Evolutionary conservation across 495 filamentous ascomycete species (phyloP), one percentile per base, ranked within the genome.

Genomic region (Extremus antarcticus): DNA sequence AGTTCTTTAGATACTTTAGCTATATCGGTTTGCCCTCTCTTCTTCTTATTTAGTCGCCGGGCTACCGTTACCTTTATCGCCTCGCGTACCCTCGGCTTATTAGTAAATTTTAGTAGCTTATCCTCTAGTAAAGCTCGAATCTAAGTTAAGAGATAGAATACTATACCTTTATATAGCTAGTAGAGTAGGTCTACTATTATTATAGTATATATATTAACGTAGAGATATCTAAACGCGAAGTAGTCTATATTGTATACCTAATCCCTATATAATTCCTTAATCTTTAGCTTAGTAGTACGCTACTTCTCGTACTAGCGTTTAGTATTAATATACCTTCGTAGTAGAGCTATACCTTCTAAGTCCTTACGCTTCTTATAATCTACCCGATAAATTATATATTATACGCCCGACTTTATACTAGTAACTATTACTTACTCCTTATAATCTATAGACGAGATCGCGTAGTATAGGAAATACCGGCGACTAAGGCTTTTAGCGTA

Each of bases 181-280:
- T 47, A 47, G 9, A 47, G 21, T 47, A 47, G 9, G 19, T 47
- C 19, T 9, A 47, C 43, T 47, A 47, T 47, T 47, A 47, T 47
- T 17, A 17, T 20, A 9, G 9, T 9, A 22, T 47, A 22, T 8
- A 47, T 47, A 47, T 47, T 47, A 47, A 47, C 10, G 10, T 17
- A 22, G 43, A 9, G 19, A 17, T 47, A 47, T 17, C 19, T 47
- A 17, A 17, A 47, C 9, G 21, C 19, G 19, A 47, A 47, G 21
- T 47, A 17, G 21, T 17, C n/a, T 9, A 47, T 47, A 22, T 47
- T 47, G 19, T 47, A 47, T 8, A 47, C 43, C 43, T 47, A 47
- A 9, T 22, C 8, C 9, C 21, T 47, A 47, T 47, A 17, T 17
- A 8, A 8, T 47, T 17, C n/a, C n/a, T n/a, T n/a, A n/a, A n/a